Evolutionary conservation across 176 grass and related monocot species (phyloP).

Genomic region (Carex cristatella): DNA sequence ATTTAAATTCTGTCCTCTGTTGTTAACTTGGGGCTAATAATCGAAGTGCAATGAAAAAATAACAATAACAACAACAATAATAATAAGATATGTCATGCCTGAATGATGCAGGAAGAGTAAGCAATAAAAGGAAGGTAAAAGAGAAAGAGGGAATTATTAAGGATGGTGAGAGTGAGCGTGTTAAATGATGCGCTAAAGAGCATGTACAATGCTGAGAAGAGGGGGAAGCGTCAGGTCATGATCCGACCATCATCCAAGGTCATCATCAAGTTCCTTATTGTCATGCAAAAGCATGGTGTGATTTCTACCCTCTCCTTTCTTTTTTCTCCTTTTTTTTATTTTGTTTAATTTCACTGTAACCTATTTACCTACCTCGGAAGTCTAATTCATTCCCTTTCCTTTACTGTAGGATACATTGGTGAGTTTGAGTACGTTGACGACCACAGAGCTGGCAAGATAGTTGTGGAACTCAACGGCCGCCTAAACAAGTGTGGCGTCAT

Average conservation of each 20-base stretch:
- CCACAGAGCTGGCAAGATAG: conserved; percentile 21
- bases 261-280: conserved; percentile 16
- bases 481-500: conserved; percentile 21
- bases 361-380: background rate
- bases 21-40: too few species aligned
- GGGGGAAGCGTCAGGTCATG: conserved; percentile 16
- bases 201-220: conserved; percentile 26
- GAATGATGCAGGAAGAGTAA: too few species aligned
- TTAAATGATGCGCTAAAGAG: conserved; percentile 18
- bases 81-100: too few species aligned
- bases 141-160: too few species aligned
- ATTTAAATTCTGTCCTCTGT: too few species aligned
- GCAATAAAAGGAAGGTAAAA: too few species aligned
- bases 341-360: background rate
- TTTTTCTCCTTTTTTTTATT: background rate
- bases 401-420: background rate
- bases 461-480: conserved; percentile 10
- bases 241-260: conserved; percentile 16
- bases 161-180: conserved; percentile 12
- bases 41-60: too few species aligned
- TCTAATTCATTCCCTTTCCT: background rate
- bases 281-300: conserved; percentile 18
- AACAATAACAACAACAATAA: too few species aligned
- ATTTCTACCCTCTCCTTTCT: too few species aligned
- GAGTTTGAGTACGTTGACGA: conserved; percentile 18